Base-by-base conservation (phyloP, 192 early-diverging fungal species). In the Linnemannia exigua region DNA sequence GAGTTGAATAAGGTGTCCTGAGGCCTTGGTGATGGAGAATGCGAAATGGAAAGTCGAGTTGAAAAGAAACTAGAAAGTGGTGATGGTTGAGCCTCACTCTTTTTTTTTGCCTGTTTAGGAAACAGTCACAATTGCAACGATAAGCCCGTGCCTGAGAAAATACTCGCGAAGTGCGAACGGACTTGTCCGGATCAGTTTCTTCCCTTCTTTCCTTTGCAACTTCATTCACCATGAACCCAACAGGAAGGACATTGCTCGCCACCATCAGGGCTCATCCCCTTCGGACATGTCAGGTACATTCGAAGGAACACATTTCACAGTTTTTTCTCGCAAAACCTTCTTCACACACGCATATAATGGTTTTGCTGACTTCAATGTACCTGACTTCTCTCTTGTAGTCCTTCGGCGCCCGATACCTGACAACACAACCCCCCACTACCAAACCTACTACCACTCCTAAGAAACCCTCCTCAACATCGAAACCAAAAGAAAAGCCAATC, bases 401-500 rank as follows among this genome's bases (percentile, higher is more conserved):
- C 16, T 28, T 31, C 14, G 28, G 36, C 52, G 16, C 50, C 19
- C 77, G 77, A 8, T 28, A 33, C 41, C 17, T 79, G 37, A 20
- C 77, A 11, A 79, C 77, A 31, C 66, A 67, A 17, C 17, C 69
- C 5, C 50, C 46, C 70, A 71, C 25, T 44, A n/a, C 38, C 28
- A 67, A 74, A 48, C 52, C 72, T 33, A n/a, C n/a, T n/a, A n/a
- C n/a, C 17, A 19, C 33, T 38, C 37, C 54, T 6, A 19, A 52
- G 48, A 74, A 72, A 11, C 37, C 52, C 17, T 19, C 15, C 6
- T 72, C 36, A 47, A 7, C 70, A 3, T 66, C 71, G 16, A 79
- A 75, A 61, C 47, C 68, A 22, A 80, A 82, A 33, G 31, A 70
- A 6, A 74, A 77, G 37, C 79, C 82, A 1, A 79, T 87, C 11